Percentiles rank a stretch among this genome's conserved stretches.
Conservation (phyloP, 768 basidiomycete species). For the Boletus reticuloceps region DNA sequence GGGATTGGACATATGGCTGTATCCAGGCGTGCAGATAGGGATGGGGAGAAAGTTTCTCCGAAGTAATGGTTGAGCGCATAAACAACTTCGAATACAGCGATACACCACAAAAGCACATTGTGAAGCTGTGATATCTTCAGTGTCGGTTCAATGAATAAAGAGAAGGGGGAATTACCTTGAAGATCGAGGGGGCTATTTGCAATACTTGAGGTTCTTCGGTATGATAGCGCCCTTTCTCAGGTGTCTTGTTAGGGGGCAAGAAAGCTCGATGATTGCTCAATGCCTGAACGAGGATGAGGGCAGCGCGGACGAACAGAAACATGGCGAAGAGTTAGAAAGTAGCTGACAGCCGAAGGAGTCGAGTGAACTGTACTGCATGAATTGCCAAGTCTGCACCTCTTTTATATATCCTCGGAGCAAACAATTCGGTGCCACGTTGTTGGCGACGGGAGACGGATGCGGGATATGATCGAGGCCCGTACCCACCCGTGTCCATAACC, state of each 20-base stretch:
- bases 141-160: background rate
- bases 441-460: background rate
- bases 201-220: conserved; percentile 50
- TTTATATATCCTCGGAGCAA: conserved; percentile 17
- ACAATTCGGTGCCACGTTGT: background rate
- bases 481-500: background rate
- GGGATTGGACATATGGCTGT: conserved; percentile 32
- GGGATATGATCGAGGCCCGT: conserved; percentile 3
- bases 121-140: conserved; percentile 40
- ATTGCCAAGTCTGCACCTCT: background rate
- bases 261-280: conserved; percentile 49
- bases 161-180: conserved; percentile 41
- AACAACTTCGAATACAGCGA: conserved; percentile 50
- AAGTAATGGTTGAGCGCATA: conserved; percentile 34
- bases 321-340: conserved; percentile 27
- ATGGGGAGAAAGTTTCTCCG: conserved; percentile 33
- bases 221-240: conserved; percentile 48
- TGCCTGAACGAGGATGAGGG: conserved; percentile 49
- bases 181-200: conserved; percentile 54
- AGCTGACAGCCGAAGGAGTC: background rate
- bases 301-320: conserved; percentile 44
- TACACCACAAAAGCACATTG: conserved; percentile 47
- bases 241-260: conserved; percentile 57
- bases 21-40: conserved; percentile 32
- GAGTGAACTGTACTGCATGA: background rate